phyloP scores from a whole-genome alignment of 139 green algal genomes.

The Picochlorum sp. region DNA sequence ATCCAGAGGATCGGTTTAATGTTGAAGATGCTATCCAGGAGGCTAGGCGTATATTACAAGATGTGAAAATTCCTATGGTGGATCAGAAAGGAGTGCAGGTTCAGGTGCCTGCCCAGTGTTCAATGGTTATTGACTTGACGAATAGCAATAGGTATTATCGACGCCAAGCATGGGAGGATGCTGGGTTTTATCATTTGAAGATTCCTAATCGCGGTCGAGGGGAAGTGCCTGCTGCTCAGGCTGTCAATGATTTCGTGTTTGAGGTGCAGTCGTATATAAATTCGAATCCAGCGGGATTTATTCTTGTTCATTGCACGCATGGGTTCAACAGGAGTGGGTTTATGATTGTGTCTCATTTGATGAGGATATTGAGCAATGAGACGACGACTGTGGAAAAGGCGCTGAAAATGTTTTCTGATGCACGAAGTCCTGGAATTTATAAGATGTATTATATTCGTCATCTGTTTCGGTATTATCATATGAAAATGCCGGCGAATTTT shows the following conservation, averaged over 20 bases:
- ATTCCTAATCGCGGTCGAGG: constrained; percentile 72
- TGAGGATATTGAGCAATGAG: constrained; percentile 23
- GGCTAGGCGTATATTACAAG: background rate
- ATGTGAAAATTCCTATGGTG: background rate
- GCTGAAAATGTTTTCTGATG: constrained; percentile 58
- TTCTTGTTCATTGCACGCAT: constrained; percentile 96
- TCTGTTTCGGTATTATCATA: constrained; percentile 83
- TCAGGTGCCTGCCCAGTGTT: background rate
- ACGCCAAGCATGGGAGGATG: constrained; percentile 26
- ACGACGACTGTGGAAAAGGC: constrained; percentile 37
- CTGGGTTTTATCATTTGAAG: constrained; percentile 46
- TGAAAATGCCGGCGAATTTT: constrained; percentile 18
- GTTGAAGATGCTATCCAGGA: constrained; percentile 11
- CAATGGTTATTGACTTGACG: constrained; percentile 84
- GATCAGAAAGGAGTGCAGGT: background rate
- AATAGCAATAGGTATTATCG: constrained; percentile 88
- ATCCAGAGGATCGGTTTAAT: constrained; percentile 11
- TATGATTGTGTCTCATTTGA: constrained; percentile 56
- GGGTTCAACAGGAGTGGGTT: constrained; percentile 93
- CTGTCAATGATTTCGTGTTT: constrained; percentile 77
- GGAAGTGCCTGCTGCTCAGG: constrained; percentile 53
- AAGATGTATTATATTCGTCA: constrained; percentile 88
- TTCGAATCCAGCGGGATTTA: constrained; percentile 4
- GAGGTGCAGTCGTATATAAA: constrained; percentile 35
- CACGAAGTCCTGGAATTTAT: constrained; percentile 89